Evolutionary conservation across 2,329 filamentous ascomycete species (phyloP).

Genomic region (Harringtonia lauricola): DNA sequence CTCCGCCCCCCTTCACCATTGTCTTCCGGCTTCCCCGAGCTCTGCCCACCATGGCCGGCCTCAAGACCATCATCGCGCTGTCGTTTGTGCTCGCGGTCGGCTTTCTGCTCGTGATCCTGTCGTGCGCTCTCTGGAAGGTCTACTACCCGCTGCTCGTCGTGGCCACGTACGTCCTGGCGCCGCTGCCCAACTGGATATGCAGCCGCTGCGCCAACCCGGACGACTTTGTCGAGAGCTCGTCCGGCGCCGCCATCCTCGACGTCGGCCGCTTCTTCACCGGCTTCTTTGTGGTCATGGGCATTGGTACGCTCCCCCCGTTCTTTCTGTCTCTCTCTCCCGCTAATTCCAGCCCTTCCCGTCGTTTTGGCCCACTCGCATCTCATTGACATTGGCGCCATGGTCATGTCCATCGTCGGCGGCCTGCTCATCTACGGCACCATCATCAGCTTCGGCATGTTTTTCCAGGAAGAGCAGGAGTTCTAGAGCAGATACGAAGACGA

Average conservation of each 20-base stretch:
- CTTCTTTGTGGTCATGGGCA: conserved; percentile 93
- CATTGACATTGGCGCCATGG: conserved; percentile 75
- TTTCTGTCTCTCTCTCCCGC: conserved; percentile 6
- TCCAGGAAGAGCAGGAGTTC: conserved; percentile 95
- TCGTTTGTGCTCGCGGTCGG: conserved; percentile 98
- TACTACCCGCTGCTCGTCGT: conserved; percentile 95
- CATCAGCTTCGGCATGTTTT: conserved; percentile 96
- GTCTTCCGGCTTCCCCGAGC: not conserved
- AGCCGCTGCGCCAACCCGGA: conserved; percentile 79
- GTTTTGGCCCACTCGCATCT: conserved; percentile 79
- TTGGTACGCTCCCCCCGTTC: conserved; percentile 56
- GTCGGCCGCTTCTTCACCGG: conserved; percentile 90
- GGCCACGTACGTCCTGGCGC: conserved; percentile 86
- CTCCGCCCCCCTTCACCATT: not conserved
- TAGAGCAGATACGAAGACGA: no score
- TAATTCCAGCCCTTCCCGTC: conserved; percentile 62
- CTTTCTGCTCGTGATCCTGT: conserved; percentile 97
- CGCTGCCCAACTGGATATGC: conserved; percentile 95
- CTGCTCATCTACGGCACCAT: conserved; percentile 96
- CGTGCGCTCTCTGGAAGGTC: conserved; percentile 86
- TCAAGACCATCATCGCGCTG: conserved; percentile 98
- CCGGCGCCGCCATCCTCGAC: conserved; percentile 79
- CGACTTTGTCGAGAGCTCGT: conserved; percentile 83
- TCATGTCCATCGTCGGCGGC: conserved; percentile 90
- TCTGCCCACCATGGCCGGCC: conserved; percentile 54